These are phyloP conservation scores for Penicillium coffeae DNA, from an alignment of 495 filamentous ascomycete species.

Conservation along the genomic window DNA sequence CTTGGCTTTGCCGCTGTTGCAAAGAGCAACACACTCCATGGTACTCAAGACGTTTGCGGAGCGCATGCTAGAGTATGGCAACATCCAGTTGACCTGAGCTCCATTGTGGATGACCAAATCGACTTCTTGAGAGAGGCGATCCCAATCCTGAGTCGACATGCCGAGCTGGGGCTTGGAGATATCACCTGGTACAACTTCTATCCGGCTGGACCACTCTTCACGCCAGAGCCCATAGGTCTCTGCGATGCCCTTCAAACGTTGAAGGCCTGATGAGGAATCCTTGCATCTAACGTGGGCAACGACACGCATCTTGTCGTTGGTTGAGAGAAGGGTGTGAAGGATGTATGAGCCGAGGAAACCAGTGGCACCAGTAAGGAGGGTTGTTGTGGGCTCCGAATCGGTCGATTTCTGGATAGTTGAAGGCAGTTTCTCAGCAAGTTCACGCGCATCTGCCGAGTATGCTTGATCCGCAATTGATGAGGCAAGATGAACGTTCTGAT, in stretches of 20 bases:
- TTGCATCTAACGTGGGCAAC: conserved; percentile 68
- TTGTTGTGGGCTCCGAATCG: conserved; percentile 40
- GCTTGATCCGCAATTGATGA: conserved; percentile 46
- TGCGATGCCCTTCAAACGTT: conserved; percentile 44
- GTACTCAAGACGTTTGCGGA: conserved; percentile 79
- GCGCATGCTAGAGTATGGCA: conserved; percentile 71
- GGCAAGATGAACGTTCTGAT: conserved; percentile 16
- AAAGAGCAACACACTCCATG: conserved; percentile 71
- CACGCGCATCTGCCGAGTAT: conserved; percentile 64
- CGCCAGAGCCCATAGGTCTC: conserved; percentile 76
- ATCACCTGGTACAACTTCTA: conserved; percentile 69
- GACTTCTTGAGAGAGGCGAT: conserved; percentile 57
- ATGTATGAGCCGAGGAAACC: conserved; percentile 88
- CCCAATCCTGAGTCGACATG: conserved; percentile 58
- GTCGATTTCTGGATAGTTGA: conserved; percentile 27
- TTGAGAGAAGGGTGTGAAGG: conserved; percentile 66
- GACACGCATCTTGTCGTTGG: conserved; percentile 63
- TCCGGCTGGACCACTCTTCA: conserved; percentile 54
- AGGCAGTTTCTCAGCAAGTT: conserved; percentile 51
- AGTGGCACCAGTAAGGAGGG: conserved; percentile 87
- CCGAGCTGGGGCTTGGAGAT: conserved; percentile 70
- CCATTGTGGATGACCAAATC: conserved; percentile 91
- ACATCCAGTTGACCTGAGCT: conserved; percentile 83
- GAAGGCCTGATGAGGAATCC: conserved; percentile 37
- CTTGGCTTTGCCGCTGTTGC: conserved; percentile 74